Evolutionary conservation across 2,329 filamentous ascomycete species (phyloP).

Genomic region (Cladorrhinum sp.): DNA sequence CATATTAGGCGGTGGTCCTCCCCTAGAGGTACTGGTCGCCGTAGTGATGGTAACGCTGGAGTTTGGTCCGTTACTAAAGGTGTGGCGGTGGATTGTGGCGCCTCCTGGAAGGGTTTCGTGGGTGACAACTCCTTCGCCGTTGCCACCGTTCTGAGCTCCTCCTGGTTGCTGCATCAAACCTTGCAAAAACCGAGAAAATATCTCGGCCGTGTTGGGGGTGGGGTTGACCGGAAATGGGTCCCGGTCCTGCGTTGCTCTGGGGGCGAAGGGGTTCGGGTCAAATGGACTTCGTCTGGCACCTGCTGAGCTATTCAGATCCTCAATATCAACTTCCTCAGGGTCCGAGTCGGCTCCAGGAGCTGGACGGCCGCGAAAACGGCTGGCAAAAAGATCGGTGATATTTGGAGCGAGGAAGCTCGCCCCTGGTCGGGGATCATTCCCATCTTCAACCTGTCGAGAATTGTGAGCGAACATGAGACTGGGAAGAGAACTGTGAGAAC

Average conservation of each 20-base stretch:
- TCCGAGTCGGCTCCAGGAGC: conserved; percentile 50
- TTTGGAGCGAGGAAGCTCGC: conserved; percentile 12
- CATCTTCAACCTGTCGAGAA: conserved; percentile 45
- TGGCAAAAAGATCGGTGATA: conserved; percentile 5
- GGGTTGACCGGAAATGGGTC: conserved; percentile 1
- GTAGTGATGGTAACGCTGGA: conserved; percentile 50
- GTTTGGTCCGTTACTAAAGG: conserved; percentile 37
- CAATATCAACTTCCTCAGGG: conserved; percentile 58
- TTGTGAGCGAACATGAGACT: conserved; percentile 16
- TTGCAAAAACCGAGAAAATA: not conserved
- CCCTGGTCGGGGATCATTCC: conserved; percentile 60
- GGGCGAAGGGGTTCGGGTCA: not conserved
- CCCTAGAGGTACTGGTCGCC: conserved; percentile 25
- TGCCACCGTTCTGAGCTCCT: not conserved
- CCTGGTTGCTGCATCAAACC: not conserved
- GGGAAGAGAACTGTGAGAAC: conserved; percentile 32
- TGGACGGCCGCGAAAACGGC: conserved; percentile 13
- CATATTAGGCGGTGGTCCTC: conserved; percentile 14
- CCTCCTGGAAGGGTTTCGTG: not conserved
- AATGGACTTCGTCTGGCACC: conserved; percentile 39
- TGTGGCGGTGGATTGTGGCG: conserved; percentile 35
- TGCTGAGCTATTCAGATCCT: conserved; percentile 42
- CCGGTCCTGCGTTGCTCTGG: not conserved
- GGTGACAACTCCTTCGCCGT: not conserved
- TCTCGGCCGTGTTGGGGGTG: not conserved